Evolutionary conservation across 176 grass and related monocot species (phyloP).

Genomic region (Olyra latifolia): DNA sequence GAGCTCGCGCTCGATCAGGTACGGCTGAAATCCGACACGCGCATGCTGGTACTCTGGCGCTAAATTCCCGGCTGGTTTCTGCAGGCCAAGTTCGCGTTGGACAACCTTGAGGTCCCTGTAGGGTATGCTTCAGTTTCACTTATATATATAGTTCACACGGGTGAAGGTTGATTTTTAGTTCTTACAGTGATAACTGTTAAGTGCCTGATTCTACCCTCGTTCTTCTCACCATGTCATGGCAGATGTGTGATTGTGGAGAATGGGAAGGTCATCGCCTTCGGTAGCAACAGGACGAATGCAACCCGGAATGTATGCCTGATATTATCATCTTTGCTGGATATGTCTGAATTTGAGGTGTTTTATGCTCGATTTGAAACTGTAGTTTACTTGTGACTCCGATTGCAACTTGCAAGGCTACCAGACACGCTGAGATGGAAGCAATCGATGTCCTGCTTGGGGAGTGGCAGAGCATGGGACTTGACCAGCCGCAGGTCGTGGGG

Average conservation of each 20-base stretch:
- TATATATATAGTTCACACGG: not conserved
- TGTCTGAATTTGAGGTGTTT: not conserved
- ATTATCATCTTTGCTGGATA: not conserved
- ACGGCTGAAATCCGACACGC: not conserved
- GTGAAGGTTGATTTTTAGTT: not conserved
- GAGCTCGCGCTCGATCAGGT: conserved; percentile 76
- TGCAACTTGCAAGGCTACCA: conserved; percentile 71
- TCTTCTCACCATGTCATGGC: conserved; percentile 12
- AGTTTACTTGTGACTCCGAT: not conserved
- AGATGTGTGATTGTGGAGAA: conserved; percentile 90
- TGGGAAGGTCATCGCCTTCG: conserved; percentile 69
- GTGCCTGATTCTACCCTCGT: not conserved
- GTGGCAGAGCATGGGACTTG: conserved; percentile 74
- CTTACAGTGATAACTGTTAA: not conserved
- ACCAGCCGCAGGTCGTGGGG: conserved; percentile 57
- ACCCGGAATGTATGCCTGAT: conserved; percentile 73
- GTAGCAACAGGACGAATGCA: conserved; percentile 74
- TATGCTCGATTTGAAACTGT: not conserved
- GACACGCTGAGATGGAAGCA: conserved; percentile 98
- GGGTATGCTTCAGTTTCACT: conserved; percentile 51
- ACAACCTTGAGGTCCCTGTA: conserved; percentile 88
- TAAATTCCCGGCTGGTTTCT: conserved; percentile 18
- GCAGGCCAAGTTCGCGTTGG: conserved; percentile 74
- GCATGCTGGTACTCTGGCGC: not conserved
- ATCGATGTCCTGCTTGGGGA: conserved; percentile 72